phyloP scores from a whole-genome alignment of 768 basidiomycete genomes.

The Cantharellus cinnabarinus region DNA sequence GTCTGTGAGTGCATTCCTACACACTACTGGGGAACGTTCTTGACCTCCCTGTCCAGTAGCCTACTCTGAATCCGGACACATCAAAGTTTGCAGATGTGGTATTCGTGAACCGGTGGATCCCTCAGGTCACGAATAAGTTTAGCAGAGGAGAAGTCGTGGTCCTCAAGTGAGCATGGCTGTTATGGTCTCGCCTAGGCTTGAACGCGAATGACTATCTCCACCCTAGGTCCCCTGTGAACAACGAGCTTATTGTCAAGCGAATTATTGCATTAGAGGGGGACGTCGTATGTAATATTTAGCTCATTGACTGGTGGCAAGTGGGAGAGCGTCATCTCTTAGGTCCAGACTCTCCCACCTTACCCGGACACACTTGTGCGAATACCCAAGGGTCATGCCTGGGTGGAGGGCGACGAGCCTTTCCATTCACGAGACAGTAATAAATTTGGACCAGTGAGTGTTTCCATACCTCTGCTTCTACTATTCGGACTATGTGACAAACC shows the following conservation, averaged over 20 bases:
- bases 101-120: neutral
- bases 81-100: neutral
- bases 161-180: neutral
- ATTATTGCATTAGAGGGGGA: constrained; percentile 2
- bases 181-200: neutral
- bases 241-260: constrained; percentile 1
- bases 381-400: neutral
- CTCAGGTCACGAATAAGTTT: neutral
- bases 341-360: neutral
- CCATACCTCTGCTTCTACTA: neutral
- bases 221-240: neutral
- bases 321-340: neutral
- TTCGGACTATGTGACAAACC: neutral
- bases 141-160: neutral
- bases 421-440: neutral
- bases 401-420: constrained; percentile 2
- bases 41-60: neutral
- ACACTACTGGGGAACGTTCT: neutral
- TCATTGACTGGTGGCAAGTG: neutral
- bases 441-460: constrained; percentile 1
- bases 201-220: neutral
- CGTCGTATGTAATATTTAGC: neutral
- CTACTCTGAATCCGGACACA: neutral
- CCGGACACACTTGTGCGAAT: neutral
- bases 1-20: neutral